Base-by-base conservation (phyloP, 371 early-diverging fungal species). In the Saksenaea vasiformis region DNA sequence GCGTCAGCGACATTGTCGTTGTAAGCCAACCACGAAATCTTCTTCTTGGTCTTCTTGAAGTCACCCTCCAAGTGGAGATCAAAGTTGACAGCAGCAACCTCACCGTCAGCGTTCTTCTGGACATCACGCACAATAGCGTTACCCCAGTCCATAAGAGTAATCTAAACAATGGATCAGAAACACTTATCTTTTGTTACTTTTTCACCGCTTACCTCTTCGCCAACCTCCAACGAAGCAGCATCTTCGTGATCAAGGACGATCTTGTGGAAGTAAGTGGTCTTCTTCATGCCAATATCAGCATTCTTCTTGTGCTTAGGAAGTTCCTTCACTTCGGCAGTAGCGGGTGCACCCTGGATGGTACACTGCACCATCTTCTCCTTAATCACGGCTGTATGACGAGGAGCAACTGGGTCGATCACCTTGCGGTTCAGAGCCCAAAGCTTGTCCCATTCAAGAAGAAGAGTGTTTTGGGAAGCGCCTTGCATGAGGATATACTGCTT, bases 141-240 rank as follows among this genome's bases (percentile, higher is more conserved):
- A 62, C 99, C 99, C 96, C 98, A 99, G 82, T 99, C 98, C 99
- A 99, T 99, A 57, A 99, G 81, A 11, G 99, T 99, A 65, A 98
- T 77, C 82, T 78, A 58, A 71, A 61, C 26, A 27, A 63, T 31
- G 27, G 56, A 34, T 31, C 47, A 27, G 47, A 38, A 15, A 65
- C 37, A 10, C 4, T 14, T 4, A 8, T 35, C 15, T 39, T 54
- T 24, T n/a, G 22, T 60, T 10, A n/a, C 43, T 15, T 27, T 26
- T 17, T 27, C 13, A 14, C n/a, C n/a, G 15, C 34, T 57, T 60
- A 91, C 85, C 81, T 99, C 99, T 81, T 99, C 99, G 57, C 87
- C 90, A 1, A 84, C 71, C 58, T 86, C 89, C 15, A 99, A 80
- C 8, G 83, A 71, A 62, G 87, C 84, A 47, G 95, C 98, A 80